Percentiles rank a stretch among this genome's conserved stretches.
Evolutionary conservation across 2,329 filamentous ascomycete species (phyloP).

Genomic region (Aureobasidium musti): DNA sequence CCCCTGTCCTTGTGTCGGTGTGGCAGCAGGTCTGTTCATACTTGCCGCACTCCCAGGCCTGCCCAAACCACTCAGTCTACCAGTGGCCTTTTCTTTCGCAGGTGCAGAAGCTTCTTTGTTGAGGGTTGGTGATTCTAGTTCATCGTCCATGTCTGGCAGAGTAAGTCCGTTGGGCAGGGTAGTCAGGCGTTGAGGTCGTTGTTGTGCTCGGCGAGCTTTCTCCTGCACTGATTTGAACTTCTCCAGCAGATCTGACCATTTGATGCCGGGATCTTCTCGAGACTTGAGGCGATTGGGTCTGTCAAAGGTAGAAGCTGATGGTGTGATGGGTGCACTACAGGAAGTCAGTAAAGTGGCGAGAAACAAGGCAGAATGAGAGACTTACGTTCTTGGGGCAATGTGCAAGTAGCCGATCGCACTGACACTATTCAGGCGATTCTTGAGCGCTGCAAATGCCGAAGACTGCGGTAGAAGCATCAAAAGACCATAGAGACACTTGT

Average conservation of each 20-base stretch:
- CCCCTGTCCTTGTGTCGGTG: conserved; percentile 28
- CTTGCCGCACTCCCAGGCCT: conserved; percentile 33
- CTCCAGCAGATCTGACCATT: conserved; percentile 89
- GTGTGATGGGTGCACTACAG: conserved; percentile 38
- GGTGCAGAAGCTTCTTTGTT: conserved; percentile 13
- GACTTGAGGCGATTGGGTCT: conserved; percentile 73
- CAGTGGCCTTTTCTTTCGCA: conserved; percentile 20
- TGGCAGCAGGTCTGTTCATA: conserved; percentile 18
- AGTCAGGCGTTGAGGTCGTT: conserved; percentile 32
- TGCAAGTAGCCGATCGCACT: conserved; percentile 96
- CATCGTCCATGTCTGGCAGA: conserved; percentile 15
- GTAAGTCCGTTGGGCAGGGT: conserved; percentile 20
- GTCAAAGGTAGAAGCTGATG: conserved; percentile 42
- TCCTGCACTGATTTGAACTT: conserved; percentile 94
- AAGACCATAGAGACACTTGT: conserved; percentile 87
- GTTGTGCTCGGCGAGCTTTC: conserved; percentile 70
- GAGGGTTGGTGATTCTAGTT: conserved; percentile 12
- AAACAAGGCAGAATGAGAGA: conserved; percentile 33
- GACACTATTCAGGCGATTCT: conserved; percentile 95
- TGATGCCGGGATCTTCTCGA: conserved; percentile 73
- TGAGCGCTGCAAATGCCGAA: conserved; percentile 92
- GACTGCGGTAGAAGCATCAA: conserved; percentile 99
- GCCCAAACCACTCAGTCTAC: conserved; percentile 31
- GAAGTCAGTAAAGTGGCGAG: conserved; percentile 30
- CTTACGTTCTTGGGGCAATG: conserved; percentile 68